Evolutionary conservation across 225 moss, liverwort and hornwort genomes (phyloP).

Genomic region (Neckera pumila): DNA sequence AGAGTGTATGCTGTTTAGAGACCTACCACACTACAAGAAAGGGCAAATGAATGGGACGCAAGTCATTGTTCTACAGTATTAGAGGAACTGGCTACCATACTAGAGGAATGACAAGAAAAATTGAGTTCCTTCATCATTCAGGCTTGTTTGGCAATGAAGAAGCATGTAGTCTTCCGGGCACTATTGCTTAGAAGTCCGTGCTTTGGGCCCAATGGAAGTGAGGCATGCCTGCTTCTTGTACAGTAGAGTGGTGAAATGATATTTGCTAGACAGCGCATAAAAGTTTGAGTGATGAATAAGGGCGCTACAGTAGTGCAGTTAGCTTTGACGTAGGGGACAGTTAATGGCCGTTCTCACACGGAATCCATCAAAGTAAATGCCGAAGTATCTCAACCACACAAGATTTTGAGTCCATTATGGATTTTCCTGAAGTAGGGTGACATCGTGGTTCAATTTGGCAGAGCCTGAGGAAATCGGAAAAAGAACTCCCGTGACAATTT

Average conservation of each 20-base stretch:
- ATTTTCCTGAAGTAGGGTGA: not conserved
- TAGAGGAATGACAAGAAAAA: not conserved
- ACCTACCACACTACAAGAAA: not conserved
- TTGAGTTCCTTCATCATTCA: not conserved
- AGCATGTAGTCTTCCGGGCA: not conserved
- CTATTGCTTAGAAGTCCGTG: not conserved
- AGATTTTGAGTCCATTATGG: not conserved
- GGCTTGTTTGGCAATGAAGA: not conserved
- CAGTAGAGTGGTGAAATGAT: not conserved
- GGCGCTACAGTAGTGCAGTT: not conserved
- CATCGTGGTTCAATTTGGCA: not conserved
- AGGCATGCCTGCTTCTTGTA: not conserved
- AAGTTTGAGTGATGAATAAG: not conserved
- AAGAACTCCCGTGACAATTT: not conserved
- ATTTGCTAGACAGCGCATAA: not conserved
- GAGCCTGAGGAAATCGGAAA: not conserved
- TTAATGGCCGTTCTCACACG: not conserved
- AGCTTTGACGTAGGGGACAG: not conserved
- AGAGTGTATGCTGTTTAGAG: constrained; percentile 72
- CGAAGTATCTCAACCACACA: not conserved
- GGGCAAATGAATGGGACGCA: not conserved
- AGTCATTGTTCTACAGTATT: not conserved
- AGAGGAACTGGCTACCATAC: not conserved
- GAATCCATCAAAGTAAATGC: not conserved
- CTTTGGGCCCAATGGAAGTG: not conserved